These are phyloP conservation scores for Taphrina betulina DNA, from an alignment of 1,139 yeast species.

Conservation along the genomic window DNA sequence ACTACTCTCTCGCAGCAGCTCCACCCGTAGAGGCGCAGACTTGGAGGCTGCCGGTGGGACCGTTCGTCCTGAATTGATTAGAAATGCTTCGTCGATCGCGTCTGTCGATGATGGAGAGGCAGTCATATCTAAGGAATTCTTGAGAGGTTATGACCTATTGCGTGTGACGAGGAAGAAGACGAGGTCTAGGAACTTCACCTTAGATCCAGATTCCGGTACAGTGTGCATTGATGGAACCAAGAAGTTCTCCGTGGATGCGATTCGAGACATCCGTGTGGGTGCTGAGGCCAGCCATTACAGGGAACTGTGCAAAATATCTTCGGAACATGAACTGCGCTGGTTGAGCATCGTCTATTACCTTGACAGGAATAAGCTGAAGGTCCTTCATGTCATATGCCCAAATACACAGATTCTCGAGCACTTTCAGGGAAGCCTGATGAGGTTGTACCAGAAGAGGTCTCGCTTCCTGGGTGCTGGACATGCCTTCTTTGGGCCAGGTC, in stretches of 20 bases:
- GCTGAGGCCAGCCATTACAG: conserved; percentile 76
- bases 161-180: conserved; percentile 70
- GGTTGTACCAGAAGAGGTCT: conserved; percentile 52
- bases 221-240: conserved; percentile 55
- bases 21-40: not conserved
- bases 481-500: conserved; percentile 38
- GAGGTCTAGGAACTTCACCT: conserved; percentile 53
- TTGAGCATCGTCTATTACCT: conserved; percentile 66
- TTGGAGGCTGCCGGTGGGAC: not conserved
- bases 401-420: conserved; percentile 60
- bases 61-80: not conserved
- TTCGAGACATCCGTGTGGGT: conserved; percentile 65
- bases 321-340: conserved; percentile 70
- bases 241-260: conserved; percentile 54
- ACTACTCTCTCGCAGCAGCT: not conserved
- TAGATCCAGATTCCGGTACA: conserved; percentile 50
- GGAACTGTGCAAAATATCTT: conserved; percentile 74
- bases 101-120: not conserved
- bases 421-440: conserved; percentile 52
- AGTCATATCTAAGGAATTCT: not conserved
- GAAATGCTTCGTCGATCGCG: too few species aligned
- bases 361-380: conserved; percentile 55
- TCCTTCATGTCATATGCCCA: conserved; percentile 73
- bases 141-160: conserved; percentile 49
- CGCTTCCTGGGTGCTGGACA: conserved; percentile 49